phyloP scores from a whole-genome alignment of 345 rosid species.

The Acer negundo region DNA sequence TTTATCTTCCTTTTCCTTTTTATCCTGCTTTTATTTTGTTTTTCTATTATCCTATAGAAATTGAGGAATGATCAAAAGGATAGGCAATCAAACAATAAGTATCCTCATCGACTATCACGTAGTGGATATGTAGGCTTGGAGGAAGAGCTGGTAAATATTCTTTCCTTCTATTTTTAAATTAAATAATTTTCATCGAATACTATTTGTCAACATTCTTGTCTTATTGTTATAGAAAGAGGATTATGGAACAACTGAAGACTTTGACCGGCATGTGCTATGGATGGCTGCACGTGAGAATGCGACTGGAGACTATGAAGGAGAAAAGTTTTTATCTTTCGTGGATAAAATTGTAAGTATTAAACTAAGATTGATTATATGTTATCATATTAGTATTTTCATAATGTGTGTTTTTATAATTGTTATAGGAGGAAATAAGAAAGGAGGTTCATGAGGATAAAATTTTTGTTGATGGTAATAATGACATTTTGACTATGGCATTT shows the following conservation, averaged over 20 bases:
- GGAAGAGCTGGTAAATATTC: not conserved
- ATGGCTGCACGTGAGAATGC: not conserved
- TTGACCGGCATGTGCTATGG: not conserved
- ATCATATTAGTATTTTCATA: not conserved
- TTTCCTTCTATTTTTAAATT: not conserved
- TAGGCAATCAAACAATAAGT: not conserved
- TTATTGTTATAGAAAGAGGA: not conserved
- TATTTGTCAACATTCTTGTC: not conserved
- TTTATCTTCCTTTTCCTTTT: too few relatives aligned
- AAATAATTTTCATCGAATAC: too few relatives aligned
- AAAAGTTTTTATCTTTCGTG: not conserved
- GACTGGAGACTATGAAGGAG: not conserved
- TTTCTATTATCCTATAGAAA: too few relatives aligned
- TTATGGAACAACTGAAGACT: not conserved
- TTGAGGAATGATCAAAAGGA: not conserved
- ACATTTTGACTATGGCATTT: not conserved
- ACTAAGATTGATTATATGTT: not conserved
- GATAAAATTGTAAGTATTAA: not conserved
- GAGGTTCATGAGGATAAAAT: not conserved
- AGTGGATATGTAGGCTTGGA: not conserved
- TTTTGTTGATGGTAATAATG: not conserved
- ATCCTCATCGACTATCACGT: not conserved
- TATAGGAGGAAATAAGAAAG: not conserved
- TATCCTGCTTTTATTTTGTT: too few relatives aligned
- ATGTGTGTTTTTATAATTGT: not conserved